phyloP scores from a whole-genome alignment of 306 rosid genomes.

The Ormosia emarginata region DNA sequence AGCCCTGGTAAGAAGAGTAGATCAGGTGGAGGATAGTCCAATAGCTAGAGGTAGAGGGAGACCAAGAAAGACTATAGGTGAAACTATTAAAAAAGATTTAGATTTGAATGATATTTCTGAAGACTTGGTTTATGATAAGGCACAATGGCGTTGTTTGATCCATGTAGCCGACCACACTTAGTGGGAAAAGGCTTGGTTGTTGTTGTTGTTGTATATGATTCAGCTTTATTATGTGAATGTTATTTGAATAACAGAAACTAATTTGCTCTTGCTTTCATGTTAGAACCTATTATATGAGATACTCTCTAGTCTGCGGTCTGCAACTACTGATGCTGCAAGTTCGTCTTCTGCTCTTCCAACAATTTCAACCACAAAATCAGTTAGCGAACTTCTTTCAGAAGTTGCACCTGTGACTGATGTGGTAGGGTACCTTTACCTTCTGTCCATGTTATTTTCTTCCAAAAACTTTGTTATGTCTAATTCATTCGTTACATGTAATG shows the following conservation, averaged over 20 bases:
- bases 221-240: not conserved
- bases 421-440: conserved; percentile 31
- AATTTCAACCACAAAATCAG: conserved; percentile 58
- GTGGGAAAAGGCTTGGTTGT: too few relatives aligned
- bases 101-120: too few relatives aligned
- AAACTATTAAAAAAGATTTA: too few relatives aligned
- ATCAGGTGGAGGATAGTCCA: too few relatives aligned
- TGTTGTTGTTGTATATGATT: too few relatives aligned
- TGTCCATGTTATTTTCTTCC: not conserved
- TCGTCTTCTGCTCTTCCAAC: conserved; percentile 83
- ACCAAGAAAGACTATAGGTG: too few relatives aligned
- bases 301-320: conserved; percentile 68
- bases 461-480: not conserved
- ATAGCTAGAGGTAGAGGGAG: too few relatives aligned
- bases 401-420: conserved; percentile 49
- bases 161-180: too few relatives aligned
- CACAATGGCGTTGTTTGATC: too few relatives aligned
- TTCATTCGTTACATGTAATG: conserved; percentile 23
- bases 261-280: conserved; percentile 25
- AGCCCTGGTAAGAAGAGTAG: too few relatives aligned
- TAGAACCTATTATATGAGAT: conserved; percentile 82
- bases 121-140: too few relatives aligned
- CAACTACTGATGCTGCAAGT: conserved; percentile 70
- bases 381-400: conserved; percentile 71
- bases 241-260: conserved; percentile 10